Percentiles rank a stretch among this genome's conserved stretches.
phyloP scores from a whole-genome alignment of 2,329 filamentous ascomycete species.

The Scolecobasidium constrictum region DNA sequence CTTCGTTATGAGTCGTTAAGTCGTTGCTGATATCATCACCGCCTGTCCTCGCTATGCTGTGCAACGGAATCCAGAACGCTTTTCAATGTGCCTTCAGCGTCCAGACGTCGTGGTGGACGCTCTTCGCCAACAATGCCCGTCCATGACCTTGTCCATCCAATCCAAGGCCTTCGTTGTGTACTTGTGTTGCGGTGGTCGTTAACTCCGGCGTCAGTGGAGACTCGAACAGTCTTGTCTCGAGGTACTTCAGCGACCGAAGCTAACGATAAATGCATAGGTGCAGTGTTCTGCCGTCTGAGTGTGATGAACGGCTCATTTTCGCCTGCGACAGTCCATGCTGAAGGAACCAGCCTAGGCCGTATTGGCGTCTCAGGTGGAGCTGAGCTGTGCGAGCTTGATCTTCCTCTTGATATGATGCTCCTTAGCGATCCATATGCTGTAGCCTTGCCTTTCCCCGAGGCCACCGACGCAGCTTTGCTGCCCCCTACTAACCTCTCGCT shows the following conservation, averaged over 20 bases:
- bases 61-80: too few species aligned
- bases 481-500: constrained; percentile 25
- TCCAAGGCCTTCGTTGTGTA: not conserved
- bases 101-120: not conserved
- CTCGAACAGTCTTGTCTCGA: not conserved
- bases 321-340: not conserved
- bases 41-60: too few species aligned
- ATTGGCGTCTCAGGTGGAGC: not conserved
- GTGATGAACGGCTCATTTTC: not conserved
- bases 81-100: not conserved
- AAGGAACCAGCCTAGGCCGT: not conserved
- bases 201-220: not conserved
- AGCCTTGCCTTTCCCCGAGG: constrained; percentile 9
- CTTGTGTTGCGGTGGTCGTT: not conserved
- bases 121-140: not conserved
- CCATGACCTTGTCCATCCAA: not conserved
- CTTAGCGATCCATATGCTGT: constrained; percentile 13
- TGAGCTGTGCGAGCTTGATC: constrained; percentile 5
- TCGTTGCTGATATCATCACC: too few species aligned
- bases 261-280: not conserved
- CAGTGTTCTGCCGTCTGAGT: not conserved
- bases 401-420: constrained; percentile 12
- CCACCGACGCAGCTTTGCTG: constrained; percentile 9
- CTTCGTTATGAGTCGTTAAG: too few species aligned
- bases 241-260: not conserved